Base-by-base conservation (phyloP, 306 rosid species). In the Inga oerstediana region DNA sequence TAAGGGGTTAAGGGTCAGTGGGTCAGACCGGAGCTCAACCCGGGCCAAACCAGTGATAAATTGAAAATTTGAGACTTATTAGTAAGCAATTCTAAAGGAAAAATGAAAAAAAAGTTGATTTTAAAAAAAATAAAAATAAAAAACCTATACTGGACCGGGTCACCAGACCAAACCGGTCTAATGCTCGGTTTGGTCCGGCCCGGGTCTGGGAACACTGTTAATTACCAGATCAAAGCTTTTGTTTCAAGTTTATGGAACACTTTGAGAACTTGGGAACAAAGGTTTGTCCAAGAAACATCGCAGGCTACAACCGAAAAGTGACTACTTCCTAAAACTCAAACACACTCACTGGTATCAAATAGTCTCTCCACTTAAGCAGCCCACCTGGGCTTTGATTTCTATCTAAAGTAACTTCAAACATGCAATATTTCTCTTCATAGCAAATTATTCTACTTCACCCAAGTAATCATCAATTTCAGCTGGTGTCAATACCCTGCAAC, bases 381-480 rank as follows among this genome's bases (percentile, higher is more conserved):
- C 66, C 34, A 24, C 16, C 10, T 54, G 27, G 30, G 15, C 51
- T 68, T 82, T 64, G 77, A 46, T 59, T 75, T 75, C 52, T 75
- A 75, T 80, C 48, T 65, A 74, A 85, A 77, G 75, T 45, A 72
- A 83, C 85, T 58, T 51, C 37, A 88, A 80, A 74, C 71, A 80
- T 80, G 76, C 85, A 85, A 17, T 27, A 62, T 69, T 19, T 37
- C 74, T 22, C 74, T 69, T 73, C 81, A 11, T 24, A 24, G 75
- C 82, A 86, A 27, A 73, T n/a, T 69, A 69, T 80, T 97, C 99
- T 78, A 97, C 98, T 92, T 97, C 99, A 61, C 90, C 98, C 85
- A 97, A 89, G 77, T 97, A 97, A 86, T 97, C 99, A 48, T 97
- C 98, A 65, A 97, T 92, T 86, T 94, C 97, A 11, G 97, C 97